phyloP scores from a whole-genome alignment of 257 asterid species.

The Verbascum thapsus region DNA sequence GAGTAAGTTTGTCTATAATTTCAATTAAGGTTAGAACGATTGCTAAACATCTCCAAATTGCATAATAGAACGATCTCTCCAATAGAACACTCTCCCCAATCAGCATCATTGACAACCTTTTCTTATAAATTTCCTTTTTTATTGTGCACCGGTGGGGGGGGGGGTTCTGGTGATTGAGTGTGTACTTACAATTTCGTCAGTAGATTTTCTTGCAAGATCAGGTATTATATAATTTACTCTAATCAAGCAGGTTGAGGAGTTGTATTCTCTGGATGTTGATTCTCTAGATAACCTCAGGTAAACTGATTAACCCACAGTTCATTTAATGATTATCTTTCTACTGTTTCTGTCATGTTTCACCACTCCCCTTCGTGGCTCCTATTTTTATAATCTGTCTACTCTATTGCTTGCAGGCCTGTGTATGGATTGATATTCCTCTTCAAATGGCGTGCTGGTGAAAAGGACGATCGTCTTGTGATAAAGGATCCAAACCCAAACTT shows the following conservation, averaged over 20 bases:
- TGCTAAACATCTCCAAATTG: not conserved
- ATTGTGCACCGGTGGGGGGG: too few species aligned
- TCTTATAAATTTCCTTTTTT: too few species aligned
- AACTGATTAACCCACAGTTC: conserved; percentile 17
- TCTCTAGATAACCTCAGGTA: conserved; percentile 83
- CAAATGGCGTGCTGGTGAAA: conserved; percentile 98
- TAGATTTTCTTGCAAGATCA: conserved; percentile 6
- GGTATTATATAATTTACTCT: conserved; percentile 30
- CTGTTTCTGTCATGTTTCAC: not conserved
- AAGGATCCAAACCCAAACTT: conserved; percentile 92
- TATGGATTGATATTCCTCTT: conserved; percentile 94
- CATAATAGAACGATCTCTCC: conserved; percentile 2
- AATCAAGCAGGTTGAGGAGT: conserved; percentile 88
- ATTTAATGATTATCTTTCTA: not conserved
- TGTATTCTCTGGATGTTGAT: conserved; percentile 92
- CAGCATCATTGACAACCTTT: too few species aligned
- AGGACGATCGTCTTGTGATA: conserved; percentile 82
- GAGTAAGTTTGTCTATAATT: conserved; percentile 3
- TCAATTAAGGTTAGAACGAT: conserved; percentile 5
- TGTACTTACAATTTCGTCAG: not conserved
- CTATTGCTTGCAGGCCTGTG: conserved; percentile 64
- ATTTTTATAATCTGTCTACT: conserved; percentile 1
- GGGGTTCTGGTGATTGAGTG: too few species aligned
- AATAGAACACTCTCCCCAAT: too few species aligned
- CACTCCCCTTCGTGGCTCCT: conserved; percentile 4